Base-by-base conservation (phyloP, 192 early-diverging fungal species). In the Podila clonocystis region DNA sequence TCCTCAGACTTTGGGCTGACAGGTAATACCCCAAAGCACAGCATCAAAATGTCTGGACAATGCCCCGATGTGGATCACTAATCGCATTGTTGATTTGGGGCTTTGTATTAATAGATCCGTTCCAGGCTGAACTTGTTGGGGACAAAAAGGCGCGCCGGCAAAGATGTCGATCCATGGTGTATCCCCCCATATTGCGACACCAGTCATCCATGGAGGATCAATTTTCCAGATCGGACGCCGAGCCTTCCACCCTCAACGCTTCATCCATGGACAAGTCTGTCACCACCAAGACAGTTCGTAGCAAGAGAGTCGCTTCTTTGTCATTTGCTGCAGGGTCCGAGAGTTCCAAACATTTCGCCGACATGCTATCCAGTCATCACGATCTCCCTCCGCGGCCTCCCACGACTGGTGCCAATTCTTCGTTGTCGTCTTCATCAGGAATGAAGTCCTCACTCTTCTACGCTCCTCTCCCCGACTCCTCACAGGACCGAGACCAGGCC, bases 231-330 rank as follows among this genome's bases (percentile, higher is more conserved):
- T 68, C 67, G 1, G 38, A 60, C 33, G 57, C 36, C 17, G 67
- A 68, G 17, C 24, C 17, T 26, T 55, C 52, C 52, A 26, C n/a
- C 17, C 12, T 26, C 2, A n/a, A 55, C 20, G 17, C 52, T 5
- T 7, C 52, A 55, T 55, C 52, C 52, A 24, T 17, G 20, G 17
- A 55, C 52, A 55, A 55, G n/a, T 24, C n/a, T 55, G n/a, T 9
- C 0, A 3, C 4, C 5, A 24, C 52, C 11, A 55, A 26, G 52
- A 55, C 19, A 9, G 52, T 24, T 9, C 52, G 52, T 26, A 55
- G 9, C 28, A 76, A 70, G 34, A 67, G 74, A 11, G 67, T 76
- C 22, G 34, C 74, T 0, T 77, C 75, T 30, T 71, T 77, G 68
- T 70, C 68, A 9, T 61, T 77, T 31, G 58, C 63, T 9, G 28